These are phyloP conservation scores for Solanum dulcamara DNA, from an alignment of 257 asterid species.

Conservation along the genomic window DNA sequence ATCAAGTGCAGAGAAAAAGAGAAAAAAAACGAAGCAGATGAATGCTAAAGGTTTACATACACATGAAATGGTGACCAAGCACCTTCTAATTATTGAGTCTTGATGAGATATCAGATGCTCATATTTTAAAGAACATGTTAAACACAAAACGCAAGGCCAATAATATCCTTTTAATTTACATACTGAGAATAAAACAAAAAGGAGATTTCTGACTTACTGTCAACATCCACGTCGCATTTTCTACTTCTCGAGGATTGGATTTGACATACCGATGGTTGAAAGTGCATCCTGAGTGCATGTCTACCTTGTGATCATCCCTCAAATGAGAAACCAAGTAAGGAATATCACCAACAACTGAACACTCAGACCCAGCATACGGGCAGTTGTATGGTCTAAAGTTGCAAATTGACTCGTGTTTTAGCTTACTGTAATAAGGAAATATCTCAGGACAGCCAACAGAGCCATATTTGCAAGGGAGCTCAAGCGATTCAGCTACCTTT, in stretches of 20 bases:
- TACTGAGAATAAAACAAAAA: neutral
- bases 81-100: neutral
- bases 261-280: constrained; percentile 12
- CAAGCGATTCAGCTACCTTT: constrained; percentile 12
- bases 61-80: neutral
- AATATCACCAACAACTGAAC: constrained; percentile 10
- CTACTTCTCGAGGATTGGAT: constrained; percentile 12
- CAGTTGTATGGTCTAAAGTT: constrained; percentile 8
- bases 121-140: neutral
- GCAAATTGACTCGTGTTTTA: constrained; percentile 7
- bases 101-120: neutral
- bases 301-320: constrained; percentile 16
- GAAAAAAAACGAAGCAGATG: neutral
- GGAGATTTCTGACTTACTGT: neutral
- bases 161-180: neutral
- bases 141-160: neutral
- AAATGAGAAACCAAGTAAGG: constrained; percentile 9
- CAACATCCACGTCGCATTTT: constrained; percentile 12
- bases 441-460: constrained; percentile 6
- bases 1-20: neutral
- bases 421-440: constrained; percentile 10
- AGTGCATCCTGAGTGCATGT: constrained; percentile 12
- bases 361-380: constrained; percentile 10
- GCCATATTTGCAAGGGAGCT: constrained; percentile 9
- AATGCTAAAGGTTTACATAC: neutral